Evolutionary conservation across 1,139 yeast species (phyloP).

Genomic region (Saccharomyces hybrid): DNA sequence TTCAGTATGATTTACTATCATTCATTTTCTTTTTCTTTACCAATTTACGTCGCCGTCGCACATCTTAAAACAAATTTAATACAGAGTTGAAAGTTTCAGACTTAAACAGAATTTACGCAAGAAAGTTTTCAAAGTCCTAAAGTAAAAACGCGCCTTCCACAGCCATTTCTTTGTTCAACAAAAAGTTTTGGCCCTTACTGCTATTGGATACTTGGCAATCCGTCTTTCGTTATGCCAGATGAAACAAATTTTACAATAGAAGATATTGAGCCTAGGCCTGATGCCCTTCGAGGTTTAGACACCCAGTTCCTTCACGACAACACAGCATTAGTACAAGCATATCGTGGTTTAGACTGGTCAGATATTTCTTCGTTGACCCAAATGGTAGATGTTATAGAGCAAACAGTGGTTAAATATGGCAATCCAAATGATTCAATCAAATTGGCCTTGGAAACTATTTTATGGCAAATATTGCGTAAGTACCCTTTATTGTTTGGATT

Average conservation of each 20-base stretch:
- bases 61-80: not conserved
- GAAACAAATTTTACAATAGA: constrained; percentile 55
- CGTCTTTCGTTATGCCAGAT: constrained; percentile 45
- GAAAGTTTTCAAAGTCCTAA: not conserved
- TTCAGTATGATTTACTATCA: not conserved
- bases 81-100: not conserved
- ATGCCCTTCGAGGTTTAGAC: constrained; percentile 17
- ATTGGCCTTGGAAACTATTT: constrained; percentile 30
- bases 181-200: not conserved
- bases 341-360: constrained; percentile 20
- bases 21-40: not conserved
- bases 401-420: constrained; percentile 30
- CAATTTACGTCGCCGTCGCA: constrained; percentile 1
- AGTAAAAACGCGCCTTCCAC: not conserved
- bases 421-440: constrained; percentile 31
- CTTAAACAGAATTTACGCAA: not conserved
- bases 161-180: not conserved
- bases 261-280: not conserved
- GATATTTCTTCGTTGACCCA: constrained; percentile 24
- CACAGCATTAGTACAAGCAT: constrained; percentile 24
- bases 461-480: constrained; percentile 38
- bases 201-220: not conserved
- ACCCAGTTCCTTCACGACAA: constrained; percentile 32
- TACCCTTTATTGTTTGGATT: constrained; percentile 52
- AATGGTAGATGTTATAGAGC: constrained; percentile 28